Percentiles rank a stretch among this genome's conserved stretches.
These are phyloP conservation scores for Beauveria rudraprayagi DNA, from an alignment of 2,329 filamentous ascomycete species.

Conservation along the genomic window DNA sequence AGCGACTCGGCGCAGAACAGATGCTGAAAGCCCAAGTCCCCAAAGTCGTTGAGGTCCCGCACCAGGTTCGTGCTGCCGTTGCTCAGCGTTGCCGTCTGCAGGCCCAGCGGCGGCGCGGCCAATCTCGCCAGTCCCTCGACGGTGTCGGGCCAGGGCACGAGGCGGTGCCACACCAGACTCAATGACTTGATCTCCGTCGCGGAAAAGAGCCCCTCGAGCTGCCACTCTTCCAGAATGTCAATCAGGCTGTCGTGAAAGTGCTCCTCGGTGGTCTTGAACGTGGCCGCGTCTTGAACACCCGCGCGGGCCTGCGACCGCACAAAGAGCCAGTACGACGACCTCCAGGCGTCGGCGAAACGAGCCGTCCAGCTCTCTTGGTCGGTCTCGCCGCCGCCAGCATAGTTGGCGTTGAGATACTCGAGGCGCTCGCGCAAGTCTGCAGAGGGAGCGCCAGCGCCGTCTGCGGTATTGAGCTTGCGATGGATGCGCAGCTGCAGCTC, in stretches of 20 bases:
- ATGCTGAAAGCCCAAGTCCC: slow-evolving; percentile 51
- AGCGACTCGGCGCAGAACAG: slow-evolving; percentile 65
- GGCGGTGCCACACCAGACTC: slow-evolving; percentile 62
- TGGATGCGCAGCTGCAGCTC: slow-evolving; percentile 46
- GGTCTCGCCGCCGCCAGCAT: slow-evolving; percentile 41
- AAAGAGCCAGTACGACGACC: slow-evolving; percentile 54
- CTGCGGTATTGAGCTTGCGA: slow-evolving; percentile 41
- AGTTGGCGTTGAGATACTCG: slow-evolving; percentile 40
- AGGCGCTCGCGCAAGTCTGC: slow-evolving; percentile 39
- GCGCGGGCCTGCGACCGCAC: slow-evolving; percentile 43
- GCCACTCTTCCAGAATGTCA: slow-evolving; percentile 47
- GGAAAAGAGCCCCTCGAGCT: slow-evolving; percentile 51
- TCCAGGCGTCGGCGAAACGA: slow-evolving; percentile 63
- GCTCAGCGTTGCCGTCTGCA: slow-evolving; percentile 58
- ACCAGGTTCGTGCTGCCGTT: slow-evolving; percentile 68
- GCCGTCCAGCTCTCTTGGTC: not conserved
- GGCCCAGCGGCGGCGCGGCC: slow-evolving; percentile 22
- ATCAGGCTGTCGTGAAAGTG: slow-evolving; percentile 59
- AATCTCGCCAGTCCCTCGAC: slow-evolving; percentile 47
- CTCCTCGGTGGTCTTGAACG: slow-evolving; percentile 64
- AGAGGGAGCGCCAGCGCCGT: slow-evolving; percentile 31
- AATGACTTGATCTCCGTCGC: slow-evolving; percentile 56
- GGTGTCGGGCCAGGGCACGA: slow-evolving; percentile 62
- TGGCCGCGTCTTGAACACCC: slow-evolving; percentile 6
- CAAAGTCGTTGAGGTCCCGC: slow-evolving; percentile 52